Evolutionary conservation across 164 flowering plant genomes (phyloP).

Genomic region (Vitis labrusca): DNA sequence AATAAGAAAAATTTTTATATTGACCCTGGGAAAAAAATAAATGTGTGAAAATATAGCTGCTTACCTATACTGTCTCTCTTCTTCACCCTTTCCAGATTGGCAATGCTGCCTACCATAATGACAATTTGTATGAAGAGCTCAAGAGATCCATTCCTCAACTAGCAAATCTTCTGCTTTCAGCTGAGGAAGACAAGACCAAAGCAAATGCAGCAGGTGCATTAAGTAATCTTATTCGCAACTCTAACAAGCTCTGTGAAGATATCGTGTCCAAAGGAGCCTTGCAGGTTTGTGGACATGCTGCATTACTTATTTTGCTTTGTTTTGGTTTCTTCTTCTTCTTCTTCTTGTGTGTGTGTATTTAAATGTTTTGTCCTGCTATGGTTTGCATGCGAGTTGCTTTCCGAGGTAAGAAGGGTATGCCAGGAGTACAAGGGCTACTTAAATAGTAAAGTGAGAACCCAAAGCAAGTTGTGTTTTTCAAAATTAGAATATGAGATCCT

Average conservation of each 20-base stretch:
- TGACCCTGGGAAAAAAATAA: too few species aligned
- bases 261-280: slow-evolving; percentile 88
- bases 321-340: not conserved
- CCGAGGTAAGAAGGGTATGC: too few species aligned
- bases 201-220: slow-evolving; percentile 98
- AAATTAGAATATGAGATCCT: too few species aligned
- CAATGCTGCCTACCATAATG: slow-evolving; percentile 95
- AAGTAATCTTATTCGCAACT: slow-evolving; percentile 94
- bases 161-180: slow-evolving; percentile 55
- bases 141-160: slow-evolving; percentile 84
- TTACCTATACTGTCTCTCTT: not conserved
- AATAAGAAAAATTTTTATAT: too few species aligned
- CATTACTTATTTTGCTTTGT: not conserved
- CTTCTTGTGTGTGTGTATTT: not conserved
- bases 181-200: slow-evolving; percentile 94
- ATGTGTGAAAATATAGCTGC: not conserved
- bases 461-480: too few species aligned
- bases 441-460: too few species aligned
- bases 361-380: too few species aligned
- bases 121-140: slow-evolving; percentile 82
- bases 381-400: too few species aligned
- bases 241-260: slow-evolving; percentile 82
- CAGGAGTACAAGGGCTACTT: too few species aligned
- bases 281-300: slow-evolving; percentile 53
- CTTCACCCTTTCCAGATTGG: slow-evolving; percentile 65